These are phyloP conservation scores for Fusarium sp. DNA, from an alignment of 2,329 filamentous ascomycete species.

Conservation along the genomic window DNA sequence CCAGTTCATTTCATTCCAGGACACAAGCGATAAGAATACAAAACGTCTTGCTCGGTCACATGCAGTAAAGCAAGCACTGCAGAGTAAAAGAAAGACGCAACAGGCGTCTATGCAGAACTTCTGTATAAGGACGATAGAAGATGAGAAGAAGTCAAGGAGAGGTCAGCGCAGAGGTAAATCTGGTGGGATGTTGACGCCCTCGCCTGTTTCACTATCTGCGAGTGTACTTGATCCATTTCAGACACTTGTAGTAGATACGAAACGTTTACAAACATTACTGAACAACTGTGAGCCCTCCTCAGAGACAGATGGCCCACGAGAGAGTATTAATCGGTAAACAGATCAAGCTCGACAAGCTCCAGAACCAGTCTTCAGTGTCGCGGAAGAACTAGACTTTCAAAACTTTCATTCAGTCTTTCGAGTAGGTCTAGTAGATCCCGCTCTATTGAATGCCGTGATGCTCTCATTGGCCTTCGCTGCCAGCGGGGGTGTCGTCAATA, in stretches of 20 bases:
- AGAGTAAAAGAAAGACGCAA: slow-evolving; percentile 30
- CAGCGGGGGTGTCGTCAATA: slow-evolving; percentile 43
- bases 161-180: rapidly evolving
- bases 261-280: slow-evolving; percentile 25
- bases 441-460: slow-evolving; percentile 56
- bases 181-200: rapidly evolving
- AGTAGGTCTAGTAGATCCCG: slow-evolving; percentile 51
- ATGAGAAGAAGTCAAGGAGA: background rate
- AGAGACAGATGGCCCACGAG: no score
- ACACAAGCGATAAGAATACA: slow-evolving; percentile 1
- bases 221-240: slow-evolving; percentile 26
- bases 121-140: background rate
- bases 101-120: slow-evolving; percentile 29
- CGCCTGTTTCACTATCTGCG: background rate
- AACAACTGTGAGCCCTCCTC: slow-evolving; percentile 11
- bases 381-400: slow-evolving; percentile 54
- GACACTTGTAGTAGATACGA: slow-evolving; percentile 20
- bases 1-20: slow-evolving; percentile 32
- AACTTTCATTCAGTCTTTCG: slow-evolving; percentile 54
- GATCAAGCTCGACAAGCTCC: slow-evolving; percentile 45
- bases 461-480: slow-evolving; percentile 54
- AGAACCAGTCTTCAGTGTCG: slow-evolving; percentile 55
- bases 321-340: background rate
- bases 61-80: slow-evolving; percentile 28
- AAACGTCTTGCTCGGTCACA: slow-evolving; percentile 38